Conservation (phyloP, 345 rosid species). For the Acer campestre region DNA sequence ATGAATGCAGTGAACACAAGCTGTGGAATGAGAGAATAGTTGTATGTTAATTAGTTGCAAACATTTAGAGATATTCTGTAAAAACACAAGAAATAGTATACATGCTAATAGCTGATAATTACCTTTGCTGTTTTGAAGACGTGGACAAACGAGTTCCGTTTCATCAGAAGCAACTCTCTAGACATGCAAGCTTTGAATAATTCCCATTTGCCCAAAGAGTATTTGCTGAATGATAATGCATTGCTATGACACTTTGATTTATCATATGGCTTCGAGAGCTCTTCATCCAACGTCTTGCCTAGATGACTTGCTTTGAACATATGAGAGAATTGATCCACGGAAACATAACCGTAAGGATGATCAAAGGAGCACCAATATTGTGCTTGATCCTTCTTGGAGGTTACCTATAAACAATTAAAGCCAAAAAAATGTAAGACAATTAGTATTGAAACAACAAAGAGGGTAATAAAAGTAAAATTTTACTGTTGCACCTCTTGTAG, state of each 20-base stretch:
- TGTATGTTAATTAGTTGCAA: not conserved
- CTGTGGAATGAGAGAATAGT: slow-evolving; percentile 20
- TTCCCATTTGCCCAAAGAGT: slow-evolving; percentile 43
- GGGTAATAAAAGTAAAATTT: not conserved
- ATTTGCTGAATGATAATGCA: slow-evolving; percentile 33
- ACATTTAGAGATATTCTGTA: not conserved
- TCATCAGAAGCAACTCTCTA: slow-evolving; percentile 53
- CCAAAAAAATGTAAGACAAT: not conserved
- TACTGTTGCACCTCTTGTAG: slow-evolving; percentile 45
- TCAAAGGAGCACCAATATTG: slow-evolving; percentile 43
- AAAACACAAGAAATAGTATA: not conserved
- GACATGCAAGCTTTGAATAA: slow-evolving; percentile 45
- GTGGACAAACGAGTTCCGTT: slow-evolving; percentile 44
- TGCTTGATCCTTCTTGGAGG: slow-evolving; percentile 53
- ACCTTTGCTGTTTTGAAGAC: slow-evolving; percentile 42
- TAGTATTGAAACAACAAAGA: not conserved
- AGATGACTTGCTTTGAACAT: slow-evolving; percentile 32
- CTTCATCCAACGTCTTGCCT: slow-evolving; percentile 31
- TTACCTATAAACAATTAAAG: slow-evolving; percentile 34
- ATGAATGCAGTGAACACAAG: slow-evolving; percentile 34
- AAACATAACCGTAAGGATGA: slow-evolving; percentile 37
- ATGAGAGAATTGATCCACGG: slow-evolving; percentile 34
- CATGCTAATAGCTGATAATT: not conserved
- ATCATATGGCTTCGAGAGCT: slow-evolving; percentile 33
- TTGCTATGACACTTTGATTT: slow-evolving; percentile 25